Percentiles rank a stretch among this genome's conserved stretches.
These are phyloP conservation scores for Aspergillus neotritici DNA, from an alignment of 2,329 filamentous ascomycete genomes.

Conservation along the genomic window DNA sequence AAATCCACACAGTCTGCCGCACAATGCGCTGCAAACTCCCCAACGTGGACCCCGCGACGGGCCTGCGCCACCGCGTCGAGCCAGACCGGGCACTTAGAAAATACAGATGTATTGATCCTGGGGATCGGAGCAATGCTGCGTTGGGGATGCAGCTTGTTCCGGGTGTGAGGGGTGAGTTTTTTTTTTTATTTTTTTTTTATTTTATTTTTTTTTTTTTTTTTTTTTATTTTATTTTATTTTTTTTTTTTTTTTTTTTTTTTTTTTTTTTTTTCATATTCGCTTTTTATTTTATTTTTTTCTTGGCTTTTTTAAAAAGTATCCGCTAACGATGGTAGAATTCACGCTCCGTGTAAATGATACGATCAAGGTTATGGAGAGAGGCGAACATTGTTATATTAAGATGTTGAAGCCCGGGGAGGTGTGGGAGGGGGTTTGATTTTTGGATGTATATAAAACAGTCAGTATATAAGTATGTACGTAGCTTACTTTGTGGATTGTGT, in stretches of 20 bases:
- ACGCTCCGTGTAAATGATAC: slow-evolving; percentile 35
- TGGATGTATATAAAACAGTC: background rate
- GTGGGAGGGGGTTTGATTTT: slow-evolving; percentile 23
- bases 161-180: slow-evolving; percentile 20
- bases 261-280: background rate
- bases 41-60: slow-evolving; percentile 54
- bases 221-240: background rate
- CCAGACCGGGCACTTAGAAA: slow-evolving; percentile 46
- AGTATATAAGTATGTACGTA: too few relatives aligned
- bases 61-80: slow-evolving; percentile 43
- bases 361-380: slow-evolving; percentile 37
- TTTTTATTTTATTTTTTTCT: background rate
- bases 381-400: slow-evolving; percentile 42
- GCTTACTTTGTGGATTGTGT: too few relatives aligned
- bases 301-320: too few relatives aligned
- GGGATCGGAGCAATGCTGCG: slow-evolving; percentile 45
- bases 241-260: background rate
- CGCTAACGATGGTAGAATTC: slow-evolving; percentile 24
- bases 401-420: slow-evolving; percentile 31
- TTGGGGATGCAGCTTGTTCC: slow-evolving; percentile 50
- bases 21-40: slow-evolving; percentile 54
- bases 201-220: background rate
- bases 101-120: slow-evolving; percentile 48
- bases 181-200: background rate
- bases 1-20: slow-evolving; percentile 49